These are phyloP conservation scores for Osmanthus fragrans DNA, from an alignment of 257 asterid species.

Conservation along the genomic window DNA sequence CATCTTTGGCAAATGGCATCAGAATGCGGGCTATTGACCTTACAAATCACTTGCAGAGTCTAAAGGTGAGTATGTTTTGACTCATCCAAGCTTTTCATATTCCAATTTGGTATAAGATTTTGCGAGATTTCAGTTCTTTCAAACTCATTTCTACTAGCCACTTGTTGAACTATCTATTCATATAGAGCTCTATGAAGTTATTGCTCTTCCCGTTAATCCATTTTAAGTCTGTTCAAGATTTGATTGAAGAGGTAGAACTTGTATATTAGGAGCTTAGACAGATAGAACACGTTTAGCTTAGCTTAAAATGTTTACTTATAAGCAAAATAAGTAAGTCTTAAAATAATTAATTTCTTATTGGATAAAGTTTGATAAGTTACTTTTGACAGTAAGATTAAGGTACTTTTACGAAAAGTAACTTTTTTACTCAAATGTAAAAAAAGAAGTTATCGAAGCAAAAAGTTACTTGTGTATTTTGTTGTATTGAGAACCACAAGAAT, in stretches of 20 bases:
- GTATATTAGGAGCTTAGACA: slow-evolving; percentile 8
- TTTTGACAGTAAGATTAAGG: background rate
- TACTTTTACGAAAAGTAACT: background rate
- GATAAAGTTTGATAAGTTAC: background rate
- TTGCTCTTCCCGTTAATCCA: background rate
- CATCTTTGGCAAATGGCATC: slow-evolving; percentile 67
- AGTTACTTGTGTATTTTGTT: background rate
- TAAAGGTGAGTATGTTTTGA: slow-evolving; percentile 55
- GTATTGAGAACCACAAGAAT: background rate
- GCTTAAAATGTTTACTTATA: background rate
- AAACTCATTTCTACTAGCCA: background rate
- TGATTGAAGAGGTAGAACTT: slow-evolving; percentile 8
- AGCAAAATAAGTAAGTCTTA: background rate
- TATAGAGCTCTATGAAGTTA: background rate
- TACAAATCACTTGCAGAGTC: slow-evolving; percentile 64
- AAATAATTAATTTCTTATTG: background rate
- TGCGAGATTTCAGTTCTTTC: slow-evolving; percentile 1
- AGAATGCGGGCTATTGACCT: slow-evolving; percentile 57
- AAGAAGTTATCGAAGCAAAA: background rate
- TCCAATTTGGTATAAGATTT: background rate
- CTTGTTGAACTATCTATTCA: background rate
- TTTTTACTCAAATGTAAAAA: background rate
- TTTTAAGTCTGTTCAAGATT: slow-evolving; percentile 12
- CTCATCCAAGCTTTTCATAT: slow-evolving; percentile 6
- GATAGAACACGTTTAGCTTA: background rate